Conservation (phyloP, 2,329 filamentous ascomycete species). For the Fusarium newnesense region DNA sequence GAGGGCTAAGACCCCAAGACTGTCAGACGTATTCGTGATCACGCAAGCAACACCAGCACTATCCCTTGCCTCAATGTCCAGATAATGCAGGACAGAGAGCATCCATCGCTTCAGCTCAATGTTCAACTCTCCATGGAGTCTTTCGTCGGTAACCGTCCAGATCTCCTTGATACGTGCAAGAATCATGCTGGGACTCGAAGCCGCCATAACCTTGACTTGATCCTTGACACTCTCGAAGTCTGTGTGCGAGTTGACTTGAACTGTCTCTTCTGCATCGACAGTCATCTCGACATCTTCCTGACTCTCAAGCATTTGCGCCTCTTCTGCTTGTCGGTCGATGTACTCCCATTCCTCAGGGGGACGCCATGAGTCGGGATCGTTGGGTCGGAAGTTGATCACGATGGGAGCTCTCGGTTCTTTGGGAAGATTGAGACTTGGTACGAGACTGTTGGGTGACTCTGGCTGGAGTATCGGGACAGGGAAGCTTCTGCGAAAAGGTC, state of each 20-base stretch:
- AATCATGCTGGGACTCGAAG: conserved; percentile 51
- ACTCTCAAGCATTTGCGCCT: background rate
- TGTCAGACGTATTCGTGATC: background rate
- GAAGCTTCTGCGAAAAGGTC: conserved; percentile 14
- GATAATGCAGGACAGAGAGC: conserved; percentile 64
- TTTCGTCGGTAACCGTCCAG: conserved; percentile 28
- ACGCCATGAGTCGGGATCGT: conserved; percentile 57
- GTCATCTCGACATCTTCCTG: conserved; percentile 1
- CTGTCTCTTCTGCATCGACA: background rate
- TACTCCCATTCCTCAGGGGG: conserved; percentile 57
- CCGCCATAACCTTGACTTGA: conserved; percentile 37
- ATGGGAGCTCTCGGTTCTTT: conserved; percentile 14
- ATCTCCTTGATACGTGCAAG: conserved; percentile 62
- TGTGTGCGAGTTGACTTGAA: accelerated
- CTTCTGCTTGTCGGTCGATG: conserved; percentile 8
- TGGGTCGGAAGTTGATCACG: conserved; percentile 45
- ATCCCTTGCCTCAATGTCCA: conserved; percentile 48
- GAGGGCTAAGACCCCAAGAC: conserved; percentile 57
- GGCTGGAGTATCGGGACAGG: conserved; percentile 22
- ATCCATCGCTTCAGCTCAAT: conserved; percentile 70
- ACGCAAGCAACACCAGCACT: conserved; percentile 20
- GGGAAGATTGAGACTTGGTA: conserved; percentile 11
- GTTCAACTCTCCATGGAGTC: conserved; percentile 49
- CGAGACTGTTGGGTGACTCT: conserved; percentile 27
- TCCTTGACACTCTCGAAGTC: conserved; percentile 21